These are phyloP conservation scores for Solanum ossicruentum DNA, from an alignment of 257 asterid species.

Conservation along the genomic window DNA sequence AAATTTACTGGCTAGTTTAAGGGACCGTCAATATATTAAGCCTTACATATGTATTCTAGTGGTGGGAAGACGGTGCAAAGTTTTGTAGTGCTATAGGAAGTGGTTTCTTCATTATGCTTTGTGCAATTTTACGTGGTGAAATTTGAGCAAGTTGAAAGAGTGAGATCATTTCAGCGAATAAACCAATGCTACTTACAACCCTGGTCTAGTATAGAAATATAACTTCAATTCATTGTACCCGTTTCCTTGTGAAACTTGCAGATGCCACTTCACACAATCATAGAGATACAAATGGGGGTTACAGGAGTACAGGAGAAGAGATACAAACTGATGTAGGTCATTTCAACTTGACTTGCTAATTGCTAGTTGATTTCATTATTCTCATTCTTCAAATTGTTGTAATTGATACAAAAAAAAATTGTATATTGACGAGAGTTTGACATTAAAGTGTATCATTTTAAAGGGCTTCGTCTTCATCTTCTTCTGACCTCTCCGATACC, in stretches of 20 bases:
- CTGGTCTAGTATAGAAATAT: background rate
- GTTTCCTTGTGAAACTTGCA: constrained; percentile 16
- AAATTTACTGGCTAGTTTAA: background rate
- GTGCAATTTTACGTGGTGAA: background rate
- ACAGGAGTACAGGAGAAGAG: constrained; percentile 98
- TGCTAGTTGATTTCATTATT: no score
- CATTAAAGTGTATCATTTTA: background rate
- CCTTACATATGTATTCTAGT: background rate
- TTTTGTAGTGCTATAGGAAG: background rate
- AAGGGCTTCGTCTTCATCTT: background rate
- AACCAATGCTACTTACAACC: background rate
- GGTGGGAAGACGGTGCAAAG: background rate
- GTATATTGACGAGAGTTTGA: background rate
- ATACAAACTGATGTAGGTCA: constrained; percentile 68
- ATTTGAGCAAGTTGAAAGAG: background rate
- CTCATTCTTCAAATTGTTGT: background rate
- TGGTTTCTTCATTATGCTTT: background rate
- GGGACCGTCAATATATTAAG: background rate
- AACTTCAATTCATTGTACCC: background rate
- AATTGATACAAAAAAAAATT: background rate
- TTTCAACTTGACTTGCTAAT: background rate
- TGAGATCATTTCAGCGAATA: background rate
- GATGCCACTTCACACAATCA: constrained; percentile 95
- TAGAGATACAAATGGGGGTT: constrained; percentile 99
- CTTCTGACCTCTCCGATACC: background rate